Evolutionary conservation across 1,284 basidiomycete genomes (phyloP).

Genomic region (Erythrobasidium hasegawianum): DNA sequence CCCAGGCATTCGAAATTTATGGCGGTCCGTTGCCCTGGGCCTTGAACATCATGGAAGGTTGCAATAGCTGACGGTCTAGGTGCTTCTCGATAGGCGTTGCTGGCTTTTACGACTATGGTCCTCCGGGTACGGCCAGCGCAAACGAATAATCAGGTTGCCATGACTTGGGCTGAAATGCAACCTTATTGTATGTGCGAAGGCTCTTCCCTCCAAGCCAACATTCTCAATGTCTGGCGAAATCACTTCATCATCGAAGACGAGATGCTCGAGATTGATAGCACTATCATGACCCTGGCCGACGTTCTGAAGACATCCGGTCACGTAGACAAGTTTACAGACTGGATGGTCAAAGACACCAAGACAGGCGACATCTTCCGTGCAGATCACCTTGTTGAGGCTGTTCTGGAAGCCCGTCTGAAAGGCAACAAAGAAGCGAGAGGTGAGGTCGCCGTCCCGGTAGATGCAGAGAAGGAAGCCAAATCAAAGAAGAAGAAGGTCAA

Average conservation of each 20-base stretch:
- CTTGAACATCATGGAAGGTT: no score
- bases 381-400: slow-evolving; percentile 92
- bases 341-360: slow-evolving; percentile 96
- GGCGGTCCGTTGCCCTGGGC: slow-evolving; percentile 63
- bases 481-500: slow-evolving; percentile 80
- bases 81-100: slow-evolving; percentile 60
- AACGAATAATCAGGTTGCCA: background rate
- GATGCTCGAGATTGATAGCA: slow-evolving; percentile 98
- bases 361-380: slow-evolving; percentile 95
- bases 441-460: slow-evolving; percentile 54
- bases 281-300: slow-evolving; percentile 90
- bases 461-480: slow-evolving; percentile 57
- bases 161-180: background rate
- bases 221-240: slow-evolving; percentile 92
- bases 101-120: slow-evolving; percentile 86
- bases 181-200: slow-evolving; percentile 59
- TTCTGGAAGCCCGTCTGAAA: slow-evolving; percentile 82
- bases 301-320: slow-evolving; percentile 98
- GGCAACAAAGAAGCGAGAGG: slow-evolving; percentile 92
- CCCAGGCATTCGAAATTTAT: slow-evolving; percentile 97
- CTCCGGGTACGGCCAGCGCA: slow-evolving; percentile 41
- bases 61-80: background rate
- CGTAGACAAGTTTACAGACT: slow-evolving; percentile 96
- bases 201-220: slow-evolving; percentile 92
- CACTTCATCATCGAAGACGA: slow-evolving; percentile 98